Evolutionary conservation across 805 yeast genomes (phyloP).

Genomic region (Komagataella mondaviorum): DNA sequence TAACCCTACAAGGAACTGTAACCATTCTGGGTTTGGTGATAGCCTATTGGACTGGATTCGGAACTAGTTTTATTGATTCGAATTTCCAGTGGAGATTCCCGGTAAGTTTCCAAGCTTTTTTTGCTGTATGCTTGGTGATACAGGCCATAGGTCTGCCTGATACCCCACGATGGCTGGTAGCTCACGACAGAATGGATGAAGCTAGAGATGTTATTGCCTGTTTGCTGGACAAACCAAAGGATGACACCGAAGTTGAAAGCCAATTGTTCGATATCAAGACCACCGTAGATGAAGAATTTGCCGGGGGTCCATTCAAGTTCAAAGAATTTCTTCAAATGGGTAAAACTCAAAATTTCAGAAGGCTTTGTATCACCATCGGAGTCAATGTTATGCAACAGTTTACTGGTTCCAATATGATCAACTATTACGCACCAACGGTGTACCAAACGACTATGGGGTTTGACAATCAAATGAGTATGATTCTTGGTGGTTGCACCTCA

Average conservation of each 20-base stretch:
- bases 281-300: not conserved
- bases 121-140: conserved; percentile 17
- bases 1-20: conserved; percentile 24
- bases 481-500: conserved; percentile 27
- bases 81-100: conserved; percentile 32
- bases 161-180: conserved; percentile 44
- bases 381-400: conserved; percentile 29
- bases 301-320: conserved; percentile 1
- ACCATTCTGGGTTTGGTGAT: conserved; percentile 25
- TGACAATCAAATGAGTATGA: conserved; percentile 18
- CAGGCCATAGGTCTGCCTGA: conserved; percentile 22
- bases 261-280: conserved; percentile 6
- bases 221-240: conserved; percentile 9
- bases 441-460: conserved; percentile 28
- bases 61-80: conserved; percentile 21
- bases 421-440: conserved; percentile 39
- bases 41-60: conserved; percentile 31
- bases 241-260: conserved; percentile 3
- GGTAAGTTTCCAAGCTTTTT: conserved; percentile 27
- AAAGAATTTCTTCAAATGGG: not conserved
- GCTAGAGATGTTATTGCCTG: conserved; percentile 22
- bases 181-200: conserved; percentile 25
- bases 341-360: conserved; percentile 17
- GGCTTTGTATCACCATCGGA: conserved; percentile 21
- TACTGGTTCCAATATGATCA: conserved; percentile 38